These are phyloP conservation scores for Sporormia fimetaria DNA, from an alignment of 495 filamentous ascomycete species.

Conservation along the genomic window DNA sequence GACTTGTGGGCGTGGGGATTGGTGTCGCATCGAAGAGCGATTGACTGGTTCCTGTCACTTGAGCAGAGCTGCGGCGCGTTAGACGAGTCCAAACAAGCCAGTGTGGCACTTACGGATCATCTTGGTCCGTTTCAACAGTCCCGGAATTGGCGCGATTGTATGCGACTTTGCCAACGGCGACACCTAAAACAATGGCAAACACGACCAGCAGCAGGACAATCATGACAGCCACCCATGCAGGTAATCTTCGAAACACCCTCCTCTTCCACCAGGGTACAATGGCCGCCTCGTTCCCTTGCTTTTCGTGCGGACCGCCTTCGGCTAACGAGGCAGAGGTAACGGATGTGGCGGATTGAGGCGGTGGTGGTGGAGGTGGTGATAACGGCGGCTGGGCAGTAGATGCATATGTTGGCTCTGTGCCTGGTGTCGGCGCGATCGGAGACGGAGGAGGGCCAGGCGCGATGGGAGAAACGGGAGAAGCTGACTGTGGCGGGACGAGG, in stretches of 20 bases:
- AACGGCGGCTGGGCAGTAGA: background rate
- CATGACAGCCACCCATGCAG: constrained; percentile 30
- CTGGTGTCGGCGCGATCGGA: background rate
- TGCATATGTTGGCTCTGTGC: constrained; percentile 2
- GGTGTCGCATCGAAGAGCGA: constrained; percentile 55
- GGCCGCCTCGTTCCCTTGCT: background rate
- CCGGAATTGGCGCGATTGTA: background rate
- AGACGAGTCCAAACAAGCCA: background rate
- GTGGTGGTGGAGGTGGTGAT: background rate
- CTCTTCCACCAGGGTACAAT: constrained; percentile 11
- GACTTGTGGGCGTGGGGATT: constrained; percentile 46
- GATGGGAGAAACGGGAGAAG: background rate
- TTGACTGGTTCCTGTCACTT: constrained; percentile 33
- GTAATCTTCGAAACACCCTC: constrained; percentile 27
- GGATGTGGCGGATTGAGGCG: too few species aligned
- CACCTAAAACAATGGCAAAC: constrained; percentile 33
- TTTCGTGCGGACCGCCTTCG: constrained; percentile 1
- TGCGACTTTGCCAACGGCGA: constrained; percentile 29
- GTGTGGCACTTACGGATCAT: constrained; percentile 19
- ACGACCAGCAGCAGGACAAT: constrained; percentile 46
- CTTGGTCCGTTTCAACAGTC: background rate
- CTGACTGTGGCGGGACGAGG: too few species aligned
- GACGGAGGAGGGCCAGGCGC: background rate
- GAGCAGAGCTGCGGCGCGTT: constrained; percentile 1
- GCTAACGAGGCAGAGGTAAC: too few species aligned